Percentiles rank a stretch among this genome's conserved stretches.
Conservation (phyloP, 495 filamentous ascomycete genomes). For the Podospora anserina region DNA sequence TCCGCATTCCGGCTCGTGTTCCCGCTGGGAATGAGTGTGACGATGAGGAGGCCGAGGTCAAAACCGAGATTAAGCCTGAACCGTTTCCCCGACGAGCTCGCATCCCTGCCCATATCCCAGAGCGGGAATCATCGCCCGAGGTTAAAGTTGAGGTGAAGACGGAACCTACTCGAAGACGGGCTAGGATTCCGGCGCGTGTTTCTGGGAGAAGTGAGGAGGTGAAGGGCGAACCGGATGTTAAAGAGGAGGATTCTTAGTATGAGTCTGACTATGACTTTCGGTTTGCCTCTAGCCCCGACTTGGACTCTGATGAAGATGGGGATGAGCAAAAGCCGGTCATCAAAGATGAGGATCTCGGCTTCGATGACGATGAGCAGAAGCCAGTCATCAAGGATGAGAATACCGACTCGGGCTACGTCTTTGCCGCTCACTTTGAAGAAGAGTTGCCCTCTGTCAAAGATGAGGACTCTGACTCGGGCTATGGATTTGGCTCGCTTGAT, state of each 20-base stretch:
- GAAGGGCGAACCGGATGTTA: not conserved
- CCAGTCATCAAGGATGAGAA: constrained; percentile 4
- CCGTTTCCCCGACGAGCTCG: not conserved
- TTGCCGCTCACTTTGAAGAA: not conserved
- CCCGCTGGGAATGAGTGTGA: not conserved
- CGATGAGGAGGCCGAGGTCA: not conserved
- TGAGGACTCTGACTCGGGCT: too few relatives aligned
- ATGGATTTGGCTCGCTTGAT: too few relatives aligned
- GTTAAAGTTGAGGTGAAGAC: not conserved
- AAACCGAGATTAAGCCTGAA: not conserved
- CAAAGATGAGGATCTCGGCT: not conserved
- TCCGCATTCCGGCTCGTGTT: not conserved
- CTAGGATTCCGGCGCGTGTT: not conserved
- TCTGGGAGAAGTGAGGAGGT: not conserved
- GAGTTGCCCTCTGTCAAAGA: not conserved
- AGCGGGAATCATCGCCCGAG: not conserved
- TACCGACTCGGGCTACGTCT: not conserved
- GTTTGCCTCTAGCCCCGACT: not conserved
- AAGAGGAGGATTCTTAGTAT: not conserved
- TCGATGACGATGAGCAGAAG: not conserved
- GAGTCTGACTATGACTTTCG: not conserved
- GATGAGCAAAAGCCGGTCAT: not conserved
- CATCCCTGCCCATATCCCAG: not conserved
- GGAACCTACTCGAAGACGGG: not conserved
- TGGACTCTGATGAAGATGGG: not conserved